Percentiles rank a stretch among this genome's conserved stretches.
phyloP scores from a whole-genome alignment of 2,329 filamentous ascomycete genomes.

The Stemphylium vesicarium region DNA sequence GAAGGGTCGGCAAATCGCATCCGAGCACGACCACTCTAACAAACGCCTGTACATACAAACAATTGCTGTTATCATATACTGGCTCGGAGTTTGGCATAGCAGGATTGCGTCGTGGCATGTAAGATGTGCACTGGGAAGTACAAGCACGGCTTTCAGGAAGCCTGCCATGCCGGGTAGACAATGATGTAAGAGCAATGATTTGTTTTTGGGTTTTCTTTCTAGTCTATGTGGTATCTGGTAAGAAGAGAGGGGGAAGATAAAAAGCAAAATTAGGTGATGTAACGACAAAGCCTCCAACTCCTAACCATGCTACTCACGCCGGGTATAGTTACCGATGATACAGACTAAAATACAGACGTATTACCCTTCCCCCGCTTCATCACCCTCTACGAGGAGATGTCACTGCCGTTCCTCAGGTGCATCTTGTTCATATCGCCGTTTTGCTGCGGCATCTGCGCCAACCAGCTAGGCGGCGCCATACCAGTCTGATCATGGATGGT shows the following conservation, averaged over 20 bases:
- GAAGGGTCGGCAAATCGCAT: too few species aligned
- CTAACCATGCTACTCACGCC: slow-evolving; percentile 7
- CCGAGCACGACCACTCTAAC: too few species aligned
- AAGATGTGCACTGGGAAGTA: not conserved
- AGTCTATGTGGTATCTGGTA: not conserved
- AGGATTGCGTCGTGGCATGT: too few species aligned
- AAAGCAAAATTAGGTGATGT: not conserved
- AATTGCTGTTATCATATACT: too few species aligned
- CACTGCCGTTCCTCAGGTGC: slow-evolving; percentile 37
- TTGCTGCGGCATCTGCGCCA: slow-evolving; percentile 59
- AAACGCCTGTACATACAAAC: too few species aligned
- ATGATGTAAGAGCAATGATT: not conserved
- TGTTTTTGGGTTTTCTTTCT: not conserved
- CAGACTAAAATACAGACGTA: not conserved
- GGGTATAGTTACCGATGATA: slow-evolving; percentile 13
- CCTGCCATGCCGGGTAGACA: not conserved
- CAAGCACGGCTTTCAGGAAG: not conserved
- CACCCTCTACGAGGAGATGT: slow-evolving; percentile 14
- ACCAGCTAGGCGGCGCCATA: slow-evolving; percentile 78
- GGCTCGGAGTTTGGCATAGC: too few species aligned
- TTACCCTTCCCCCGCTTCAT: not conserved
- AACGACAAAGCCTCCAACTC: not conserved
- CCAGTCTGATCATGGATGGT: slow-evolving; percentile 91
- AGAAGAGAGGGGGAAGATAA: not conserved
- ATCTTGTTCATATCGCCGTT: slow-evolving; percentile 26